These are phyloP conservation scores for Nakazawaea pomicola DNA, from an alignment of 805 yeast species.

Conservation along the genomic window DNA sequence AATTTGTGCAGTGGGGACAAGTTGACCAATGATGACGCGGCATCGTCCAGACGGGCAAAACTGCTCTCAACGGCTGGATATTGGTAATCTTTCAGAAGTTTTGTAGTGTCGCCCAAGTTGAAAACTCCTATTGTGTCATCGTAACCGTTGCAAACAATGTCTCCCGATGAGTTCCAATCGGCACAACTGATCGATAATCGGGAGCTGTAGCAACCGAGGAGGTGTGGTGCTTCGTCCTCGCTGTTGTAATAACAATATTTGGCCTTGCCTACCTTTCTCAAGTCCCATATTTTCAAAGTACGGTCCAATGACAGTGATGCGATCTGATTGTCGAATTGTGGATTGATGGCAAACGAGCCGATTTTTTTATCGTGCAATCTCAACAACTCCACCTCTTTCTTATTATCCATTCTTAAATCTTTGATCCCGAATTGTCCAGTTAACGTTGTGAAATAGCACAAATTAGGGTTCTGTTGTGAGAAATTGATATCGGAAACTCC, in stretches of 20 bases:
- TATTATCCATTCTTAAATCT: conserved; percentile 47
- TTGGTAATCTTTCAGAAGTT: conserved; percentile 22
- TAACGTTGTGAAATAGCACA: conserved; percentile 70
- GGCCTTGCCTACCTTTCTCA: conserved; percentile 45
- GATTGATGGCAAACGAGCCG: conserved; percentile 83
- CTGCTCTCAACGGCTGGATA: too few relatives aligned
- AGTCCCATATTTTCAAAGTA: conserved; percentile 81
- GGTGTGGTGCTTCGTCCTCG: conserved; percentile 39
- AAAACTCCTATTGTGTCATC: conserved; percentile 80
- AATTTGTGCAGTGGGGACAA: conserved; percentile 60
- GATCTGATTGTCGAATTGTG: conserved; percentile 54
- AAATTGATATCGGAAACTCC: conserved; percentile 77
- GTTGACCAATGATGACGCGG: conserved; percentile 27
- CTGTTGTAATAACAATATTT: conserved; percentile 58
- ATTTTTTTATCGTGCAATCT: conserved; percentile 86
- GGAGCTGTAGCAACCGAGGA: conserved; percentile 60
- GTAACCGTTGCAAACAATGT: conserved; percentile 87
- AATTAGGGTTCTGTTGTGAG: conserved; percentile 42
- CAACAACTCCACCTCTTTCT: conserved; percentile 32
- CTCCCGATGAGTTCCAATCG: conserved; percentile 69
- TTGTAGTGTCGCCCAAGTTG: conserved; percentile 37
- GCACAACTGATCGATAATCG: conserved; percentile 80
- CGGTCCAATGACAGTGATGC: conserved; percentile 91
- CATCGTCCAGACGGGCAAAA: too few relatives aligned
- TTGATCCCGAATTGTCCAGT: conserved; percentile 74